Base-by-base conservation (phyloP, 2,329 filamentous ascomycete species). In the Neurospora sp. region DNA sequence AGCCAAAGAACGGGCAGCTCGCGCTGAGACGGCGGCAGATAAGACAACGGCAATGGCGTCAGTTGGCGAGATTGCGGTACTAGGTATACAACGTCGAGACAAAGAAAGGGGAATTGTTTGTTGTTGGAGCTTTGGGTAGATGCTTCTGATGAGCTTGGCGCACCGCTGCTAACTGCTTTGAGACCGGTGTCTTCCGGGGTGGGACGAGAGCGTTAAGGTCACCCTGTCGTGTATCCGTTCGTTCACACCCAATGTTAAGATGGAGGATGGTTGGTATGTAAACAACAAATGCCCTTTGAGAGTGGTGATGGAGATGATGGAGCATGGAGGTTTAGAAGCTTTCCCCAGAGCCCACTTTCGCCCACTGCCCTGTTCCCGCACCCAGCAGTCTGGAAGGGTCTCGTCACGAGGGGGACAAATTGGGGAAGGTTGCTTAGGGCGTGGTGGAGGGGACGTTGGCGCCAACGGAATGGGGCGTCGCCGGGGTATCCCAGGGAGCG, bases 21-120 rank as follows among this genome's bases (percentile, higher is more conserved):
- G 46, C 69, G 69, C 12, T 41, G 66, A 43, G 65, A 66, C 67
- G 62, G 70, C 71, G 73, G 71, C 72, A 73, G 74, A 75, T 75
- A 75, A 75, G 74, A 73, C 70, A 70, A 72, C 72, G 68, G 69
- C 69, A 73, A 73, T 73, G 69, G 73, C 70, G 71, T 72, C 72
- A 71, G 69, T 70, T 66, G 65, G 28, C 36, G 43, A 28, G 19
- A 19, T 37, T 65, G 15, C n/a, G 28, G 3, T 28, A 28, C 28
- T 28, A 28, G 28, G 28, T 28, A 28, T 28, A 3, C 46, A 23
- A 23, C 19, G 19, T 23, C 43, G 43, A 52, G 19, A 52, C 19
- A 52, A 52, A 52, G 19, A 52, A 52, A 52, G 19, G 17, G 17
- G 37, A 23, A 62, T 28, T 19, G 19, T 23, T 12, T 23, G 43